phyloP scores from a whole-genome alignment of 805 yeast genomes.

The Teunomyces aglyptinius region DNA sequence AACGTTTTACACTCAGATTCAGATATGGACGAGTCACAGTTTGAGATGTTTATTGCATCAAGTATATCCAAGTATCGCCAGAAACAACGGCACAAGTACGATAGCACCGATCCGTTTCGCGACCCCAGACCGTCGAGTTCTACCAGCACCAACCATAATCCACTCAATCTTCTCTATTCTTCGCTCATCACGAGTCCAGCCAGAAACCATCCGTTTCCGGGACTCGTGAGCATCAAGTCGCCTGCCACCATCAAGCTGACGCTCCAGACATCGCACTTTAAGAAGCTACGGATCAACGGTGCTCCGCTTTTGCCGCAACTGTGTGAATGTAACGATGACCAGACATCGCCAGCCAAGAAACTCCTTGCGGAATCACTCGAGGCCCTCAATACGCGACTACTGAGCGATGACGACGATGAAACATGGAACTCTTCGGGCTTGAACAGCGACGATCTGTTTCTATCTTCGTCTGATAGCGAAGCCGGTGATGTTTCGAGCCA shows the following conservation, averaged over 20 bases:
- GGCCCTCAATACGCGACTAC: constrained; percentile 11
- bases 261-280: constrained; percentile 37
- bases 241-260: constrained; percentile 38
- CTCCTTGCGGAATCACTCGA: constrained; percentile 9
- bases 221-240: constrained; percentile 26
- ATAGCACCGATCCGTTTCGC: constrained; percentile 9
- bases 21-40: constrained; percentile 15
- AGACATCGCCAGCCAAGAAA: constrained; percentile 8
- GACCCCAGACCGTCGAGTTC: not conserved
- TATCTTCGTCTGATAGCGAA: constrained; percentile 7
- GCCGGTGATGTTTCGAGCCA: constrained; percentile 1
- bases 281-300: constrained; percentile 42
- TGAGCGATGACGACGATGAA: constrained; percentile 15
- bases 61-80: constrained; percentile 34
- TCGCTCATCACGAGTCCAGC: constrained; percentile 12
- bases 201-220: constrained; percentile 14
- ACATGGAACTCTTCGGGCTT: constrained; percentile 26
- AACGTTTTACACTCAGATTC: constrained; percentile 7
- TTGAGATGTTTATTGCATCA: constrained; percentile 33
- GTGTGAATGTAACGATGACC: constrained; percentile 6
- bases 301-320: constrained; percentile 16
- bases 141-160: constrained; percentile 12
- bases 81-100: constrained; percentile 16
- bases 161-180: constrained; percentile 28
- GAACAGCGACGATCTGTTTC: constrained; percentile 12